Evolutionary conservation across 2,329 filamentous ascomycete genomes (phyloP), one percentile per base, ranked within the genome.

Genomic region (Aspergillus cejpii): DNA sequence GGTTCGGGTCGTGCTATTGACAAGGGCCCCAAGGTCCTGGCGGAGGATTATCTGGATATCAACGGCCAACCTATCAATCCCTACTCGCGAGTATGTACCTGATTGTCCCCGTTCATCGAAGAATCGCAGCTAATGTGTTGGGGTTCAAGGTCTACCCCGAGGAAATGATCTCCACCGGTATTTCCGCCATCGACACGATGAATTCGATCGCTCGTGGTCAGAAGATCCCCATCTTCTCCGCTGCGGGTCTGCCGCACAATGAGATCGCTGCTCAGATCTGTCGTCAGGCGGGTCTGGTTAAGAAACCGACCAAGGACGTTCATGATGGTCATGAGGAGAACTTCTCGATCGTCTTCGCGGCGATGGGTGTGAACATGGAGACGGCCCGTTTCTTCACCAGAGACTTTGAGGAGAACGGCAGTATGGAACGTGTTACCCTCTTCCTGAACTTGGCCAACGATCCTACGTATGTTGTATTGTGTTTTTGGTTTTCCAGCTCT

Each of bases 321-420:
- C 92, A 98, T 65, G 94, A 98, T 63, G 90, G 83, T 45, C 92
- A 98, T 71, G 89, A 96, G 64, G 92, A 98, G 65, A 98, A 98
- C 77, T 98, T 98, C 79, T 96, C 90, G 49, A 98, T 98, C 62
- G 92, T 98, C 46, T 98, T 98, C 67, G 94, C 88, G 65, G 92
- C 92, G 64, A 98, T 98, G 92, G 92, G 92, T 89, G 92, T 98
- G 60, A 98, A 98, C 76, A 83, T 98, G 84, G 92, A 98, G 69
- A 98, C 92, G 24, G 87, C 86, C 61, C 86, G 92, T 60, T 98
- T 98, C 81, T 98, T 98, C 77, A 97, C 91, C 28, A 81, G 88
- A 56, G 92, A 98, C 64, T 98, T 98, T 64, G 92, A 98, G 71
- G 89, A 98, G 79, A 98, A 98, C 71, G 94, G 94, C 59, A 94